Evolutionary conservation across 2,329 filamentous ascomycete species (phyloP).

Genomic region (Monilinia vaccinii-corymbosi): DNA sequence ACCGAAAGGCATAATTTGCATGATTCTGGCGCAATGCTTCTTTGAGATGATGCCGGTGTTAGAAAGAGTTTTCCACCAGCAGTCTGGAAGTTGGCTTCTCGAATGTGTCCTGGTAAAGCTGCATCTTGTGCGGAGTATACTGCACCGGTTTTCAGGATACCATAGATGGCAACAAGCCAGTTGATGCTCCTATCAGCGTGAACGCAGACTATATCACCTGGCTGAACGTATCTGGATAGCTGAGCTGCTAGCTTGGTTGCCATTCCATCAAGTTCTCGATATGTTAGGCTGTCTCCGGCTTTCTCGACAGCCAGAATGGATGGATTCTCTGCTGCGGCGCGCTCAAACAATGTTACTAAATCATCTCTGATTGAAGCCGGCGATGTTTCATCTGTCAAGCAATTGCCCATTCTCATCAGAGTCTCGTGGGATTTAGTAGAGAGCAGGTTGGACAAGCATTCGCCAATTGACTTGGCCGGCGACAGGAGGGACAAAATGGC

Average conservation of each 20-base stretch:
- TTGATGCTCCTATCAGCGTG: conserved; percentile 39
- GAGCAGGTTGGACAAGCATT: not conserved
- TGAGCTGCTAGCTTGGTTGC: not conserved
- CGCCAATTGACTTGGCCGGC: not conserved
- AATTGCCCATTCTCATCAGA: conserved; percentile 6
- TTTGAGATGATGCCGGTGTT: conserved; percentile 8
- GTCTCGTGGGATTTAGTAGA: not conserved
- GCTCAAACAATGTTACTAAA: conserved; percentile 8
- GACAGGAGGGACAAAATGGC: not conserved
- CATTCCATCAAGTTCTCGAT: not conserved
- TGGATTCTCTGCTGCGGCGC: not conserved
- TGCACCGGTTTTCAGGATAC: conserved; percentile 28
- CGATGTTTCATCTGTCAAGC: not conserved
- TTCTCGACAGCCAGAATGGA: conserved; percentile 1
- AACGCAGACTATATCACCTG: conserved; percentile 35
- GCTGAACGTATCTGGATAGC: conserved; percentile 19
- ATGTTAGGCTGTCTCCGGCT: not conserved
- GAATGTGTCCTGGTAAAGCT: conserved; percentile 18
- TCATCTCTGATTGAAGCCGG: conserved; percentile 2
- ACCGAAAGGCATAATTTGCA: conserved; percentile 5
- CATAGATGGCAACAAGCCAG: conserved; percentile 32
- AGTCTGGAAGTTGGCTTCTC: conserved; percentile 21
- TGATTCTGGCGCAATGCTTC: conserved; percentile 8
- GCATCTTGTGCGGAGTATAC: conserved; percentile 29
- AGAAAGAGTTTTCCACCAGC: conserved; percentile 26